Evolutionary conservation across 1,284 basidiomycete genomes (phyloP).

Genomic region (Xanthoconium separans): DNA sequence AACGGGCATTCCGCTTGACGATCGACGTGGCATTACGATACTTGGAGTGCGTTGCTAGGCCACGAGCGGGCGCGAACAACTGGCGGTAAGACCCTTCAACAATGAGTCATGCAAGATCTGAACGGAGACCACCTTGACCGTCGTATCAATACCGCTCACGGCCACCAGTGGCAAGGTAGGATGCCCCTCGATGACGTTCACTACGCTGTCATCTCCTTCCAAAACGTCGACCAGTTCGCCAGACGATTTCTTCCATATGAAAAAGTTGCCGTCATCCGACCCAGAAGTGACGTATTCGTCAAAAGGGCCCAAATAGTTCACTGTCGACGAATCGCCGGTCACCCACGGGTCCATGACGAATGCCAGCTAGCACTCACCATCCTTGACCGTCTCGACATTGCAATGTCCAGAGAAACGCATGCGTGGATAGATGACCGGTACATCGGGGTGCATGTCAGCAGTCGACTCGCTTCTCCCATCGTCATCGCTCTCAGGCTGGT

Average conservation of each 20-base stretch:
- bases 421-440: conserved; percentile 71
- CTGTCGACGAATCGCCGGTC: conserved; percentile 38
- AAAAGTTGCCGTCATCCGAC: conserved; percentile 85
- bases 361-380: conserved; percentile 55
- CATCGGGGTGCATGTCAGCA: conserved; percentile 35
- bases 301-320: conserved; percentile 78
- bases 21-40: conserved; percentile 53
- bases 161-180: conserved; percentile 80
- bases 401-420: conserved; percentile 69
- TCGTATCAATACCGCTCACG: conserved; percentile 86
- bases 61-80: conserved; percentile 68
- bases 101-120: neutral
- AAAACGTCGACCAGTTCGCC: conserved; percentile 72
- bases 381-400: conserved; percentile 89
- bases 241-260: conserved; percentile 79
- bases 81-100: conserved; percentile 27
- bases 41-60: conserved; percentile 50
- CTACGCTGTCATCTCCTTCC: conserved; percentile 79
- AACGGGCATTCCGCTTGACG: conserved; percentile 48
- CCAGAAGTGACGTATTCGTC: conserved; percentile 86
- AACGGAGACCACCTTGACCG: conserved; percentile 68
- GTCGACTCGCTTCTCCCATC: conserved; percentile 29
- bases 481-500: conserved; percentile 35
- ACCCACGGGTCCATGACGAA: neutral
- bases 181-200: conserved; percentile 88